Percentiles rank a stretch among this genome's conserved stretches.
Conservation (phyloP, 129 eudicot genomes). For the Smallanthus sonchifolius region DNA sequence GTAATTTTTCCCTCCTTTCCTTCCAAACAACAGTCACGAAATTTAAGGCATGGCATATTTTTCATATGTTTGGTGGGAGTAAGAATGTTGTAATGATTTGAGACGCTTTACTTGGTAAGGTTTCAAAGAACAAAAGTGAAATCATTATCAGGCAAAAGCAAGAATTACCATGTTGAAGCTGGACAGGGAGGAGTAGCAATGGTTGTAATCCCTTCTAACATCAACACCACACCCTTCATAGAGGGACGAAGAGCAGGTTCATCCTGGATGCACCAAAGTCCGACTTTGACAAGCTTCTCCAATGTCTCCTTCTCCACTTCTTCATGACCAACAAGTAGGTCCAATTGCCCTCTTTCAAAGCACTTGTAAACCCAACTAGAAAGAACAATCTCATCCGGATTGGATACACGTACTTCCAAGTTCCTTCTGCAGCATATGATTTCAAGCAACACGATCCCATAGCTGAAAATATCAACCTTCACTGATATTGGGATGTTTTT, state of each 20-base stretch:
- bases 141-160: background rate
- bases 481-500: conserved; percentile 38
- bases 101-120: background rate
- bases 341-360: conserved; percentile 16
- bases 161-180: conserved; percentile 19
- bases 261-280: conserved; percentile 33
- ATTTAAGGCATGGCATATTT: background rate
- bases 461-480: conserved; percentile 47
- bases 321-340: conserved; percentile 17
- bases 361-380: conserved; percentile 30
- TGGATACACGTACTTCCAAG: conserved; percentile 17
- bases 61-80: background rate
- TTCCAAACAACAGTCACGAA: background rate
- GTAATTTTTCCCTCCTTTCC: background rate
- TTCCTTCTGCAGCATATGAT: conserved; percentile 34
- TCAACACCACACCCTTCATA: conserved; percentile 36
- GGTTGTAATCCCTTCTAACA: conserved; percentile 36
- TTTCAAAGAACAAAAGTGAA: background rate
- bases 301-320: conserved; percentile 16
- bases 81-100: background rate
- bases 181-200: conserved; percentile 41
- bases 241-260: conserved; percentile 40
- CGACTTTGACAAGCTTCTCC: conserved; percentile 27
- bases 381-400: conserved; percentile 24
- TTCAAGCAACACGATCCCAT: conserved; percentile 43